These are phyloP conservation scores for Litsea cubeba DNA, from an alignment of 164 flowering plant genomes.

Conservation along the genomic window DNA sequence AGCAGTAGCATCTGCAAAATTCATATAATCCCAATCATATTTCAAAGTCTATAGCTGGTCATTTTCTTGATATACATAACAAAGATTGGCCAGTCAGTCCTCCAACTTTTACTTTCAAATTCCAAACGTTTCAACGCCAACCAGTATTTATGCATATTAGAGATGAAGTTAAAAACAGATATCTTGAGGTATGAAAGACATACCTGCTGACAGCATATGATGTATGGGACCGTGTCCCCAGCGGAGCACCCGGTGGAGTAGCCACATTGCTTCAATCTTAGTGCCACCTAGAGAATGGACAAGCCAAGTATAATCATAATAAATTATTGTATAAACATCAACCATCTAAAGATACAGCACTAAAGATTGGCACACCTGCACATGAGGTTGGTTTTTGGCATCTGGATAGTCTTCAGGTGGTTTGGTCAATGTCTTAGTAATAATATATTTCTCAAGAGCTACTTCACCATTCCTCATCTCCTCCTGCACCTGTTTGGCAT, in stretches of 20 bases:
- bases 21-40: neutral
- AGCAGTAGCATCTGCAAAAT: neutral
- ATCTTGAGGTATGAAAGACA: neutral
- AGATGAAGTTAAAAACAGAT: neutral
- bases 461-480: slow-evolving; percentile 92
- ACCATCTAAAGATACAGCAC: slow-evolving; percentile 8
- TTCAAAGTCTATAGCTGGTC: neutral
- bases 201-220: slow-evolving; percentile 92
- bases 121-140: no score
- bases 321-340: neutral
- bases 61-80: neutral
- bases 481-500: slow-evolving; percentile 67
- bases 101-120: neutral
- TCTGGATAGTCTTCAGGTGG: slow-evolving; percentile 96
- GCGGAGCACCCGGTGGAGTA: slow-evolving; percentile 70
- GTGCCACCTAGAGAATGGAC: slow-evolving; percentile 60
- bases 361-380: slow-evolving; percentile 47
- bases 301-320: neutral
- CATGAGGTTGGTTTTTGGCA: slow-evolving; percentile 96
- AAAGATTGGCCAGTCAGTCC: neutral
- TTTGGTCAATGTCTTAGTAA: slow-evolving; percentile 86
- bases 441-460: slow-evolving; percentile 84
- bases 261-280: slow-evolving; percentile 80
- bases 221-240: slow-evolving; percentile 89
- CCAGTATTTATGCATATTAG: neutral